These are phyloP conservation scores for Tulasnella sp. DNA, from an alignment of 768 basidiomycete genomes.

Conservation along the genomic window DNA sequence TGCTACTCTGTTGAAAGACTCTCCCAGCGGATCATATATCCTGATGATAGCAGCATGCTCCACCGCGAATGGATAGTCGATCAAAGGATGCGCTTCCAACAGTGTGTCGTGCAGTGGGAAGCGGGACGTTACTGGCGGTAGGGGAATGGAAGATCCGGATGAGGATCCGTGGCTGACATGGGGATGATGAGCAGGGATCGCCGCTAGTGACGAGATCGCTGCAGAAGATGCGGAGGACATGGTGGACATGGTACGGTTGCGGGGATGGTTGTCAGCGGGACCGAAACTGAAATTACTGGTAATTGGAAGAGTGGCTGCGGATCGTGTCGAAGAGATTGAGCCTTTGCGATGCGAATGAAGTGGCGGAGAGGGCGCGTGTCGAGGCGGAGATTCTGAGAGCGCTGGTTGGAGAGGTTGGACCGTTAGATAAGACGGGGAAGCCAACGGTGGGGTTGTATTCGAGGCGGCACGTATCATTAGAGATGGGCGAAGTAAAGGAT, in stretches of 20 bases:
- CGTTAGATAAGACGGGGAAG: conserved; percentile 10
- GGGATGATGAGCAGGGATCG: conserved; percentile 3
- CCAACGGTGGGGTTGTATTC: neutral
- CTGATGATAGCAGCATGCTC: neutral
- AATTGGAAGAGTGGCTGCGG: conserved; percentile 8
- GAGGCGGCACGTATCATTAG: neutral
- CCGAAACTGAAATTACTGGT: neutral
- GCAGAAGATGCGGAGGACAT: conserved; percentile 12
- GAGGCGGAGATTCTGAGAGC: conserved; percentile 5
- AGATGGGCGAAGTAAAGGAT: neutral
- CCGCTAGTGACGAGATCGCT: conserved; percentile 10
- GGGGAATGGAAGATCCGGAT: neutral
- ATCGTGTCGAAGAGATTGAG: conserved; percentile 5
- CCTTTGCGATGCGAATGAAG: neutral
- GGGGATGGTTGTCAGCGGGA: neutral
- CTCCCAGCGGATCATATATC: conserved; percentile 3
- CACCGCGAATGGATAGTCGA: neutral
- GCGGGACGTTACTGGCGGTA: neutral
- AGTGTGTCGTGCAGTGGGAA: neutral
- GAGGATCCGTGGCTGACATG: neutral
- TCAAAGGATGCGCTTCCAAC: conserved; percentile 1
- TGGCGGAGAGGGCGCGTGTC: neutral
- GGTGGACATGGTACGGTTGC: conserved; percentile 5
- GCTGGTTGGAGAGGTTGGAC: neutral
- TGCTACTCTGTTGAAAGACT: neutral